A percentile compares a stretch with the other conserved stretches of the same genome.
phyloP scores from a whole-genome alignment of 2,329 filamentous ascomycete genomes.

The Epichloe hybrida region DNA sequence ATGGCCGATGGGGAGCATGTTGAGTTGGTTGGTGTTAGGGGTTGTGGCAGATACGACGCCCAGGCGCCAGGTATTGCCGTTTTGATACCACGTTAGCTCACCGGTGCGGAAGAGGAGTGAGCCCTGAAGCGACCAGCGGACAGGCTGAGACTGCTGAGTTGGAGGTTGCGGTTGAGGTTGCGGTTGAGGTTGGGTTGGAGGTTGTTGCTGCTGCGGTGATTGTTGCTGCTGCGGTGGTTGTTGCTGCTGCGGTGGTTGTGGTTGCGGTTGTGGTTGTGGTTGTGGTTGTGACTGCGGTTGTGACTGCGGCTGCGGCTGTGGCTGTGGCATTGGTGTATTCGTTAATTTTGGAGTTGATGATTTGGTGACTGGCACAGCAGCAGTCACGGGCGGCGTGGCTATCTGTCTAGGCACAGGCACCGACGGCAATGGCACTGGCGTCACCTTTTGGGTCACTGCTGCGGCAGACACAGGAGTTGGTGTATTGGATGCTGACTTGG shows the following conservation, averaged over 20 bases:
- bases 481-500: constrained; percentile 2
- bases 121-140: constrained; percentile 21
- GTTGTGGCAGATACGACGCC: constrained; percentile 26
- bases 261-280: constrained; percentile 8
- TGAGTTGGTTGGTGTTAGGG: constrained; percentile 16
- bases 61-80: constrained; percentile 32
- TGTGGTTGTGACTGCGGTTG: neutral
- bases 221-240: constrained; percentile 1
- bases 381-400: constrained; percentile 18
- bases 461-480: constrained; percentile 3
- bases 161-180: constrained; percentile 11
- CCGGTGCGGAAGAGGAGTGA: constrained; percentile 31
- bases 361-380: neutral
- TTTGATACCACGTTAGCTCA: constrained; percentile 38
- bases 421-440: constrained; percentile 23
- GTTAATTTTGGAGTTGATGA: constrained; percentile 5
- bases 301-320: neutral
- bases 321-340: constrained; percentile 4
- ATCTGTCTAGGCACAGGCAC: constrained; percentile 22
- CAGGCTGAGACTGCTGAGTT: constrained; percentile 4
- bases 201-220: constrained; percentile 1
- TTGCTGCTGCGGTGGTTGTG: constrained; percentile 2
- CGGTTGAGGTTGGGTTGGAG: constrained; percentile 4
- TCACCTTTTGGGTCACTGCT: constrained; percentile 15
- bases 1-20: constrained; percentile 29